phyloP scores from a whole-genome alignment of 2,329 filamentous ascomycete genomes.

The Knufia fluminis region DNA sequence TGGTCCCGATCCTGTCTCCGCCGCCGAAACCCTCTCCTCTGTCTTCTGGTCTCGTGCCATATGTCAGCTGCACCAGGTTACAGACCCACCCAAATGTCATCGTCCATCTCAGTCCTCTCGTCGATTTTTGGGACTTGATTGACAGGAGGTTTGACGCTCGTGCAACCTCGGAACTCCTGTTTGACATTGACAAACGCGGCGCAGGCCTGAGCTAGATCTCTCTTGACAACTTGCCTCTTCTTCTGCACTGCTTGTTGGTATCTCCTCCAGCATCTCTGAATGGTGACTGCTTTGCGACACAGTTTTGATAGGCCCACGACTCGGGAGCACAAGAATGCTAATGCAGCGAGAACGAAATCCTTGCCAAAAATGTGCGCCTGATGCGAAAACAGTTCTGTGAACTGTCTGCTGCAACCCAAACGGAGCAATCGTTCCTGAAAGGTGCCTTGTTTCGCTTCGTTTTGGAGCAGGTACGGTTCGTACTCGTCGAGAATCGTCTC shows the following conservation, averaged over 20 bases:
- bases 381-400: conserved; percentile 17
- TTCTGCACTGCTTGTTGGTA: conserved; percentile 9
- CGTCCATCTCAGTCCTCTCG: not conserved
- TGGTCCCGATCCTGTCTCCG: not conserved
- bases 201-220: not conserved
- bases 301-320: conserved; percentile 43
- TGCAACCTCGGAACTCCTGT: not conserved
- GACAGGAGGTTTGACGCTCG: not conserved
- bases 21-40: not conserved
- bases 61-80: not conserved
- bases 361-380: conserved; percentile 39
- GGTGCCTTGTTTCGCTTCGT: not conserved
- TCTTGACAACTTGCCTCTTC: conserved; percentile 5
- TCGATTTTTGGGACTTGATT: not conserved
- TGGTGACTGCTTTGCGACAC: conserved; percentile 41
- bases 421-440: conserved; percentile 14
- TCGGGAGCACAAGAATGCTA: conserved; percentile 52
- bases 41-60: not conserved
- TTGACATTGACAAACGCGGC: not conserved
- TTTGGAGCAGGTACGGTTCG: conserved; percentile 28
- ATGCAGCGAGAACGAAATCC: conserved; percentile 47
- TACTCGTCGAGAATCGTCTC: conserved; percentile 50
- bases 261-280: conserved; percentile 45
- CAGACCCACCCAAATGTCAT: conserved; percentile 6
- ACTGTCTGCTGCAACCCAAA: conserved; percentile 21